Evolutionary conservation across 208 protist species (phyloP), one percentile per base, ranked within the genome.

Genomic region (Trypanosoma brucei): DNA sequence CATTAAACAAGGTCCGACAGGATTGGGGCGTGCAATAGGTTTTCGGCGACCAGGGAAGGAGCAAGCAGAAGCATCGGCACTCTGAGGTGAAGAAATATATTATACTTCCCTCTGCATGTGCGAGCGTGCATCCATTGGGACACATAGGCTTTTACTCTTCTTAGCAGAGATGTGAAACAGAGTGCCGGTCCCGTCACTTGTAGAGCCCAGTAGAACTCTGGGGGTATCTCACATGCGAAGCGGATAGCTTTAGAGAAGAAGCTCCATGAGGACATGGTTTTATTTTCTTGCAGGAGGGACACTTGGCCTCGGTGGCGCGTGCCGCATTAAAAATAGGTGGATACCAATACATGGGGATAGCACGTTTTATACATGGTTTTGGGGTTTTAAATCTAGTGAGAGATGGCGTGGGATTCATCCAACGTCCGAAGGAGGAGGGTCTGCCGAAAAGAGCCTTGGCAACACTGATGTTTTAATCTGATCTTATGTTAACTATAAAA

Each of bases 211-310:
- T 22, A 0, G 22, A 22, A 22, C 22, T 22, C 22, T 22, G 22
- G 22, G 44, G 58, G 58, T 53, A 22, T 62, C 30, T 53, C 58
- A 14, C 58, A 52, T 30, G 34, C 42, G 35, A 62, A 62, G 30
- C 2, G 45, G 35, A 11, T 52, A 36, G 37, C 22, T 44, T 44
- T 2, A 53, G 30, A 2, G 9, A 62, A 31, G 42, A 49, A 46
- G 44, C 42, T 61, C 3, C 34, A 62, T 11, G 58, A 62, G 42
- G 44, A 40, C 6, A 62, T 31, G 44, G 58, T 62, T 62, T 62
- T 62, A 53, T 38, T 39, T 35, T 62, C 30, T 22, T 62, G 22
- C 34, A n/a, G 44, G n/a, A n/a, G n/a, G n/a, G n/a, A n/a, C n/a
- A n/a, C n/a, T n/a, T n/a, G n/a, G n/a, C n/a, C n/a, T n/a, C n/a